Base-by-base conservation (phyloP, 352 stramenopile genomes). In the Phytophthora palmivora region DNA sequence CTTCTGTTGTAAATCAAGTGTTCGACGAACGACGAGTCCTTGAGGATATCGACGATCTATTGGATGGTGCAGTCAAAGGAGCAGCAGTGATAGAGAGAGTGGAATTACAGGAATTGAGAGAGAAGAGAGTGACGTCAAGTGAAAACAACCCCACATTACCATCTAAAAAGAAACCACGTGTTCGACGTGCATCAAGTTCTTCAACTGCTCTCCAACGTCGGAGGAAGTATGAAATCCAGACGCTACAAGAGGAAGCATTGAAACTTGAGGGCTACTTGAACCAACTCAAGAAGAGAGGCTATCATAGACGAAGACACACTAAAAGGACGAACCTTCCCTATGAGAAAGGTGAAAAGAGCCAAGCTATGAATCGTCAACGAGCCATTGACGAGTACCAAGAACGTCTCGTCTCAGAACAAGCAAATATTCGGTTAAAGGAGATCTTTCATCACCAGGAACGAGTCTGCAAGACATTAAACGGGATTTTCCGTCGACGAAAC, bases 341-440 rank as follows among this genome's bases (percentile, higher is more conserved):
- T n/a, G n/a, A n/a, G n/a, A n/a, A n/a, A n/a, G n/a, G n/a, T n/a
- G n/a, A n/a, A n/a, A n/a, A n/a, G n/a, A n/a, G n/a, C n/a, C n/a
- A n/a, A n/a, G n/a, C n/a, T n/a, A 21, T 15, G 2, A 64, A 44
- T 57, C 52, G 57, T n/a, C 15, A 49, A n/a, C 4, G 48, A 5
- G 58, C 57, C 8, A 28, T 46, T 28, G n/a, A 19, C 16, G 34
- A 60, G 36, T 66, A 56, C 10, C 52, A 41, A 28, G 30, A 65
- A n/a, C 65, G 58, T 0, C 47, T 57, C 18, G 30, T 34, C 3
- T 41, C 59, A 1, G 52, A 74, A 26, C 42, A 58, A 6, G 66
- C 48, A 5, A 74, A 74, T 38, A 24, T 33, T 14, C 50, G 50
- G 14, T 33, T 74, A 5, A 66, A 66, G 15, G 42, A 49, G 14